Evolutionary conservation across 2,329 filamentous ascomycete species (phyloP).

Genomic region (Phoma sp.): DNA sequence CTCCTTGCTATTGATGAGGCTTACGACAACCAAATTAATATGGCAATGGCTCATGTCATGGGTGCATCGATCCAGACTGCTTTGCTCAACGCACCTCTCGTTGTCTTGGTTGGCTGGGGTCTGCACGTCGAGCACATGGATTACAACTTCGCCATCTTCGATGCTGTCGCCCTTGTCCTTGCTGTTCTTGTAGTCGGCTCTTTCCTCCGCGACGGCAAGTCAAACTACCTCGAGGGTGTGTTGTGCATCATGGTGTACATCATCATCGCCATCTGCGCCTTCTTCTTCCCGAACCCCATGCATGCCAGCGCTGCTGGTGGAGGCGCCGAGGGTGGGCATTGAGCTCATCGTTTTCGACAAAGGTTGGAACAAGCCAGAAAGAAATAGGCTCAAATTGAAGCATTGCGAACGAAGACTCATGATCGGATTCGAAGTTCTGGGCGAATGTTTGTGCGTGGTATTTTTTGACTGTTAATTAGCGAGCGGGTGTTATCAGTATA

Average conservation of each 20-base stretch:
- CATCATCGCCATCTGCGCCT: constrained; percentile 67
- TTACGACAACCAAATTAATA: constrained; percentile 83
- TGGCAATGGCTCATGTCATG: constrained; percentile 83
- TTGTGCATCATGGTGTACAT: constrained; percentile 75
- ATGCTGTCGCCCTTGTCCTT: constrained; percentile 80
- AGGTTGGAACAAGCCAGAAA: not conserved
- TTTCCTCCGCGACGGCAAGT: constrained; percentile 86
- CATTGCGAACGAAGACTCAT: not conserved
- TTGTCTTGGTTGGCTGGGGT: constrained; percentile 85
- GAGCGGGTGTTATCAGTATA: constrained; percentile 20
- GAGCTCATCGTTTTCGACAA: not conserved
- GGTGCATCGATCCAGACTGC: constrained; percentile 89
- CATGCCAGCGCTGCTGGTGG: not conserved
- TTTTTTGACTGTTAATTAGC: constrained; percentile 15
- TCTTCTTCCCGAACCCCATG: constrained; percentile 64
- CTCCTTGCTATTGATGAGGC: constrained; percentile 85
- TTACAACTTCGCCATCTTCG: constrained; percentile 86
- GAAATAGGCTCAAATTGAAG: not conserved
- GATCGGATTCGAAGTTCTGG: not conserved
- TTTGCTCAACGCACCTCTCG: constrained; percentile 83
- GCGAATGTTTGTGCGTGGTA: constrained; percentile 14
- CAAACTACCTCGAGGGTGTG: constrained; percentile 86
- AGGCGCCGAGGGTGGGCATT: constrained; percentile 25
- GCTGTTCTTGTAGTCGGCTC: constrained; percentile 86
- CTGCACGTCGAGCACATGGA: constrained; percentile 69